Percentiles rank a stretch among this genome's conserved stretches.
These are phyloP conservation scores for Fusarium illudens DNA, from an alignment of 2,329 filamentous ascomycete genomes.

Conservation along the genomic window DNA sequence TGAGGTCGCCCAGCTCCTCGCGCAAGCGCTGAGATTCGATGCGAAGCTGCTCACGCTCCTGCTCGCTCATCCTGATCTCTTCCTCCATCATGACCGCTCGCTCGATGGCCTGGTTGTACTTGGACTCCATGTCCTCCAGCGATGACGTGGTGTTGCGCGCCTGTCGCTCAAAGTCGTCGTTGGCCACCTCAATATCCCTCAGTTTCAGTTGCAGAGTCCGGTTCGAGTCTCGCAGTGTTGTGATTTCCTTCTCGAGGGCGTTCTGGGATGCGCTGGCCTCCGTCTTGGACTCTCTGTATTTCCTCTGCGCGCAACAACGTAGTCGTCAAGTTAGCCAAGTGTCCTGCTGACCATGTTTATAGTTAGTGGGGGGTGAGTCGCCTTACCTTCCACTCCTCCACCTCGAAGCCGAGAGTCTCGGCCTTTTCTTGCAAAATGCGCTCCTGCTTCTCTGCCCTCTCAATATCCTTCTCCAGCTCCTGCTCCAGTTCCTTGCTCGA, in stretches of 20 bases:
- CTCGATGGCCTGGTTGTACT: conserved; percentile 95
- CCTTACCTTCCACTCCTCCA: conserved; percentile 96
- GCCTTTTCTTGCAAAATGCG: conserved; percentile 85
- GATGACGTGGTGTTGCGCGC: conserved; percentile 95
- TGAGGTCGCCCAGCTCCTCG: conserved; percentile 91
- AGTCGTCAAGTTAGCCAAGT: conserved; percentile 20
- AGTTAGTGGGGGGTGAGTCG: neutral
- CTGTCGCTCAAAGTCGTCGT: conserved; percentile 97
- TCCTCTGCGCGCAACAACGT: conserved; percentile 66
- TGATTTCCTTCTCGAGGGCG: conserved; percentile 93
- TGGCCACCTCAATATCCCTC: conserved; percentile 95
- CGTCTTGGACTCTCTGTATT: conserved; percentile 93
- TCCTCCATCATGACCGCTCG: conserved; percentile 92
- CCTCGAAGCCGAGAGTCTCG: conserved; percentile 84
- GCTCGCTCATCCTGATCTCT: conserved; percentile 89
- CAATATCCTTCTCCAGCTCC: conserved; percentile 95
- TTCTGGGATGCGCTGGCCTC: conserved; percentile 89
- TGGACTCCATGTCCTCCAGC: conserved; percentile 94
- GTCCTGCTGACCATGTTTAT: neutral
- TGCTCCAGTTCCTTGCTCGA: conserved; percentile 94
- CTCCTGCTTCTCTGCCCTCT: conserved; percentile 93
- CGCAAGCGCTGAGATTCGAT: conserved; percentile 91
- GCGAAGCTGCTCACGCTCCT: conserved; percentile 86
- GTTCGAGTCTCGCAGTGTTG: conserved; percentile 84
- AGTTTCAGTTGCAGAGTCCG: conserved; percentile 82